Evolutionary conservation across 176 grass and related monocot species (phyloP), one percentile per base, ranked within the genome.

Genomic region (Raddia guianensis): DNA sequence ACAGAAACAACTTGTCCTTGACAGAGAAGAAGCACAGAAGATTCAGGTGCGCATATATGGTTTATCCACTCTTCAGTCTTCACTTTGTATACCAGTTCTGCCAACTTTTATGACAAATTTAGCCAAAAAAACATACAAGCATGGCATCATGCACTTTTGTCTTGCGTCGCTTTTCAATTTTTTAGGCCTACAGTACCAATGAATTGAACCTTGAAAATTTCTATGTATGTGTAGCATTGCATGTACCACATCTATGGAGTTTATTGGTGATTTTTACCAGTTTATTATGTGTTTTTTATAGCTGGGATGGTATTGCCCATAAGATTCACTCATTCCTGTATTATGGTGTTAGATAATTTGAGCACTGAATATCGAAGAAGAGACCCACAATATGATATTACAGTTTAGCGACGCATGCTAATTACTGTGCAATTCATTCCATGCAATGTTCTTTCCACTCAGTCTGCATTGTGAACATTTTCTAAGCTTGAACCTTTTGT

Each of bases 11-110:
- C 87, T 97, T 75, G 63, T 82, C 53, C 83, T 97, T 63, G 94
- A 97, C 80, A 88, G 86, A 79, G 94, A 97, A 89, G 91, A 97
- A 89, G 94, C 92, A 45, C 80, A 94, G 80, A 97, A 94, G 77
- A 82, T 97, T 62, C 91, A 88, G 87, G 94, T 97, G 82, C 51
- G 52, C 66, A 68, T 70, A 76, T 70, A 19, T 7, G 18, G 6
- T 80, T 87, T 71, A 82, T 19, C 50, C 46, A 72, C 32, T 5
- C 32, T 16, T 88, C 47, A 40, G 37, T 40, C 37, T 40, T 40
- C 37, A n/a, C 11, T 35, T 8, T 43, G 5, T 49, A 62, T 69
- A 70, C 33, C 5, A 54, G 56, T 48, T 72, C 13, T 72, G 49
- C 27, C 49, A 72, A 50, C 35, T 72, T 34, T 72, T 34, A 3